Percentiles rank a stretch among this genome's conserved stretches.
These are phyloP conservation scores for Alternaria brassicae DNA, from an alignment of 2,329 filamentous ascomycete species.

Conservation along the genomic window DNA sequence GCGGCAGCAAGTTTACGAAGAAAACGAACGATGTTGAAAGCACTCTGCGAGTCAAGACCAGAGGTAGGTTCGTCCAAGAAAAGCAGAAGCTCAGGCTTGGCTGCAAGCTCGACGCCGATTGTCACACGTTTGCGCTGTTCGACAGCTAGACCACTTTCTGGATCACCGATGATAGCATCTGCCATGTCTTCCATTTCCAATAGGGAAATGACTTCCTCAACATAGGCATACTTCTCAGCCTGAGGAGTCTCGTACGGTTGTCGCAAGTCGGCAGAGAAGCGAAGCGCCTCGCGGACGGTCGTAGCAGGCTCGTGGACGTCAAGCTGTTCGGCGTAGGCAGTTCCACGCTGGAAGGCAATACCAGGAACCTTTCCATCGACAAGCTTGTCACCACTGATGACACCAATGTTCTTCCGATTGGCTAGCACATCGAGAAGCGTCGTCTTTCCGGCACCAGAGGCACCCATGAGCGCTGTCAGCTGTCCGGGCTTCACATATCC, in stretches of 20 bases:
- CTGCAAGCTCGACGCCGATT: constrained; percentile 66
- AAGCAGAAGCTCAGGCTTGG: constrained; percentile 74
- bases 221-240: constrained; percentile 69
- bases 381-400: constrained; percentile 68
- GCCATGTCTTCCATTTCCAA: constrained; percentile 71
- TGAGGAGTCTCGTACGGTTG: constrained; percentile 66
- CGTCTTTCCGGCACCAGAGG: constrained; percentile 79
- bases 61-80: constrained; percentile 83
- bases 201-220: constrained; percentile 70
- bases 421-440: constrained; percentile 81
- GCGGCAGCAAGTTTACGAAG: constrained; percentile 78
- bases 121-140: constrained; percentile 70
- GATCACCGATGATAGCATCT: constrained; percentile 69
- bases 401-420: constrained; percentile 68
- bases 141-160: constrained; percentile 66
- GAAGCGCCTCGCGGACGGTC: constrained; percentile 70
- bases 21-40: constrained; percentile 80
- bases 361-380: constrained; percentile 66
- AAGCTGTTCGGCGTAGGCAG: constrained; percentile 70
- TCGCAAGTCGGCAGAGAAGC: constrained; percentile 70
- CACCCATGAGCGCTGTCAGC: constrained; percentile 57
- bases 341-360: constrained; percentile 68
- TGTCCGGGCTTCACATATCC: constrained; percentile 65
- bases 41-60: constrained; percentile 74
- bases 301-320: constrained; percentile 69